These are phyloP conservation scores for Globisporangium cylindrosporum DNA, from an alignment of 352 stramenopile genomes.

Conservation along the genomic window DNA sequence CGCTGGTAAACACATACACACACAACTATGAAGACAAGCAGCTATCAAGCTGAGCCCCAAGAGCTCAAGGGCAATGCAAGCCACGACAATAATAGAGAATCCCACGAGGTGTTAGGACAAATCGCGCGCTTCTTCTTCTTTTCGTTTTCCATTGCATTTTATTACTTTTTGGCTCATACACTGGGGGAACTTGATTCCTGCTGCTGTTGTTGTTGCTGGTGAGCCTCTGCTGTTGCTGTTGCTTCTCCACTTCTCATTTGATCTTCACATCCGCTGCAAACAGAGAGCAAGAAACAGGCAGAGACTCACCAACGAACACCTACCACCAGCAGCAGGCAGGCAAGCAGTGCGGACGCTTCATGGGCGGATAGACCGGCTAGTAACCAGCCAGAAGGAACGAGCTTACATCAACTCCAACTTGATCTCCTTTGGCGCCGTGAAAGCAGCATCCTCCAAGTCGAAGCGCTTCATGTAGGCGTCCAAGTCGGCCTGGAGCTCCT, in stretches of 20 bases:
- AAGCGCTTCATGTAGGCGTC: slow-evolving; percentile 88
- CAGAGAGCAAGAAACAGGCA: not conserved
- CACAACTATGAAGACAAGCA: not conserved
- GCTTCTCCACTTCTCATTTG: not conserved
- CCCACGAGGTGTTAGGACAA: not conserved
- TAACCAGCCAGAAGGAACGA: not conserved
- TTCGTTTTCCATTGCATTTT: slow-evolving; percentile 15
- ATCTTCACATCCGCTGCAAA: not conserved
- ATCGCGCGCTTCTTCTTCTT: slow-evolving; percentile 3
- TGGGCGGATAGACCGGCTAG: too few species aligned
- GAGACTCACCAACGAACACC: slow-evolving; percentile 3
- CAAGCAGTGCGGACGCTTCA: not conserved
- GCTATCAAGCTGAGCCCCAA: not conserved
- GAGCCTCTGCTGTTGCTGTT: not conserved
- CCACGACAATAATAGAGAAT: not conserved
- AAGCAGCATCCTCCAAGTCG: slow-evolving; percentile 70
- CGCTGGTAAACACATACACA: not conserved
- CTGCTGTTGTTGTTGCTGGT: not conserved
- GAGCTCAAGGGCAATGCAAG: not conserved
- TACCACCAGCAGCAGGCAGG: not conserved
- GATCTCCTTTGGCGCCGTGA: slow-evolving; percentile 82
- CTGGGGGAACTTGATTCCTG: not conserved
- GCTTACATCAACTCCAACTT: slow-evolving; percentile 86
- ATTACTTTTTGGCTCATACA: slow-evolving; percentile 17
- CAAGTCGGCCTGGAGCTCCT: slow-evolving; percentile 77